phyloP scores from a whole-genome alignment of 2,329 filamentous ascomycete species.

The Chrysoporthe cubensis region DNA sequence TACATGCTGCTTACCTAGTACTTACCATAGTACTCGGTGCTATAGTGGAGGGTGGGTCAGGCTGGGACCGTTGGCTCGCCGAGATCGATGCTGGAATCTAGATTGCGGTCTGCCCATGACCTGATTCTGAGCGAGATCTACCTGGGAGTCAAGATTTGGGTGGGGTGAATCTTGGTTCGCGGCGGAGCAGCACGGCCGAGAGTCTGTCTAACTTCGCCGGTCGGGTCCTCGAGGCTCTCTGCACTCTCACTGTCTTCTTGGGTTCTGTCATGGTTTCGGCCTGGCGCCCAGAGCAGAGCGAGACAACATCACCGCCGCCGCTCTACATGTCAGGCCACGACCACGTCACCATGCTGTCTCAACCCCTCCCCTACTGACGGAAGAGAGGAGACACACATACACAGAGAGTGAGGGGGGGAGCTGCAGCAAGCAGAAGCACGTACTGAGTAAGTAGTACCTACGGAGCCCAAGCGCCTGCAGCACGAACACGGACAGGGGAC shows the following conservation, averaged over 20 bases:
- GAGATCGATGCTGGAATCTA: neutral
- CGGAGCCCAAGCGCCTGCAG: constrained; percentile 21
- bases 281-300: too few species aligned
- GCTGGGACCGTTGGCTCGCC: neutral
- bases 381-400: neutral
- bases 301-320: too few species aligned
- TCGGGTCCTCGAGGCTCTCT: too few species aligned
- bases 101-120: constrained; percentile 9
- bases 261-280: too few species aligned
- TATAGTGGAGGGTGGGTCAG: neutral
- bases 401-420: too few species aligned
- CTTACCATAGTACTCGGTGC: too few species aligned
- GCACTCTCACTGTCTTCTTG: too few species aligned
- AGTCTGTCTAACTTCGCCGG: too few species aligned
- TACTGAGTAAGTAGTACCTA: constrained; percentile 5
- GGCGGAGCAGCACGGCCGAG: neutral
- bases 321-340: neutral
- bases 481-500: constrained; percentile 16
- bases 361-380: neutral
- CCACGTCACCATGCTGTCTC: neutral
- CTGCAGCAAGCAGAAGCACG: neutral
- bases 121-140: neutral
- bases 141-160: neutral
- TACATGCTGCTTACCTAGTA: neutral
- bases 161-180: neutral